phyloP scores from a whole-genome alignment of 768 basidiomycete species.

The Tricholoma hemisulphureum region DNA sequence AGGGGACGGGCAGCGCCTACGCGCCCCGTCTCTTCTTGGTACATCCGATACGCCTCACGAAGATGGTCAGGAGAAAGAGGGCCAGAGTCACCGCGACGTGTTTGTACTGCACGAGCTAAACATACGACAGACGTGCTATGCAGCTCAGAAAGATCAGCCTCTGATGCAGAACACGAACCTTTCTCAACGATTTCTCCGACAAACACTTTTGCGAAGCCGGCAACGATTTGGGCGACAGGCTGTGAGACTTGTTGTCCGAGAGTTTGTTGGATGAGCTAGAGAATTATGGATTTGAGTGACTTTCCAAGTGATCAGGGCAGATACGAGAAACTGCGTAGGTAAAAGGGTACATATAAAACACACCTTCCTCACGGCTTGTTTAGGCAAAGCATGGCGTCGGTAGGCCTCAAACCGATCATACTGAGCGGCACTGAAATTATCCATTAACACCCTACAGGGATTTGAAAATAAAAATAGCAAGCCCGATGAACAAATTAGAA shows the following conservation, averaged over 20 bases:
- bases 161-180: conserved; percentile 44
- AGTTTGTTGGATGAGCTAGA: conserved; percentile 79
- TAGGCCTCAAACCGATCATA: conserved; percentile 91
- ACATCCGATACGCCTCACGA: conserved; percentile 83
- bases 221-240: conserved; percentile 85
- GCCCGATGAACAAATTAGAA: background rate
- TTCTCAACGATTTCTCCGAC: conserved; percentile 91
- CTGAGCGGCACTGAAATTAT: conserved; percentile 79
- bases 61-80: conserved; percentile 86
- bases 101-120: conserved; percentile 74
- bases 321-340: background rate
- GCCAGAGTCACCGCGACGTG: conserved; percentile 67
- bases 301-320: background rate
- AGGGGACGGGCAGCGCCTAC: conserved; percentile 77
- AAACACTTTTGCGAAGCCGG: conserved; percentile 88
- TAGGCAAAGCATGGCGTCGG: conserved; percentile 77
- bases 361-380: conserved; percentile 80
- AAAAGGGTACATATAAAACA: conserved; percentile 13
- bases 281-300: background rate
- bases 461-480: background rate
- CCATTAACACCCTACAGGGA: conserved; percentile 84
- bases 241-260: conserved; percentile 80
- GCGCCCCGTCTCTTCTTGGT: conserved; percentile 76
- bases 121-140: background rate
- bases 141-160: background rate